Evolutionary conservation across 768 basidiomycete genomes (phyloP).

Genomic region (Nidularia sp.): DNA sequence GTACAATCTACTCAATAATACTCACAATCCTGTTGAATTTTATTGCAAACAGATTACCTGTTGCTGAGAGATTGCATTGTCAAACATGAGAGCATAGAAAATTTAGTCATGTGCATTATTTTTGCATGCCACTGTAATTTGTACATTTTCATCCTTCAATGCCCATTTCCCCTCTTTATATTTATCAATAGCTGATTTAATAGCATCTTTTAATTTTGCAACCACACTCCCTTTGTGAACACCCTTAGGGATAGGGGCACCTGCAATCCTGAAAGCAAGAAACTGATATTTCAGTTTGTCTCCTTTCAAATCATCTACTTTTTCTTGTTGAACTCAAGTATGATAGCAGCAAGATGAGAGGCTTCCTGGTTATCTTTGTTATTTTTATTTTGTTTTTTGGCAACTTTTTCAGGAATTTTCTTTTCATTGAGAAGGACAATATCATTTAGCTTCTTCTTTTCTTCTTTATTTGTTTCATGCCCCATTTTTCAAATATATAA

Average conservation of each 20-base stretch:
- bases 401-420: constrained; percentile 1
- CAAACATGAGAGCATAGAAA: too few species aligned
- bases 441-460: constrained; percentile 1
- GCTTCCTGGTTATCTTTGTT: constrained; percentile 2
- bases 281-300: not conserved
- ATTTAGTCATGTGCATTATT: too few species aligned
- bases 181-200: too few species aligned
- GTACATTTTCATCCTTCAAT: too few species aligned
- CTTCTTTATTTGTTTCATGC: constrained; percentile 2
- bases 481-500: not conserved
- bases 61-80: too few species aligned
- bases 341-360: not conserved
- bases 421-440: not conserved
- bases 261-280: not conserved
- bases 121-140: too few species aligned
- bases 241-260: not conserved
- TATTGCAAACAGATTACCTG: too few species aligned
- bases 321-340: constrained; percentile 4
- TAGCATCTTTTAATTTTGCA: too few species aligned
- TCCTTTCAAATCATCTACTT: not conserved
- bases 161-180: too few species aligned
- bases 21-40: too few species aligned
- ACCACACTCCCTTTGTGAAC: too few species aligned
- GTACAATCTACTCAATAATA: too few species aligned
- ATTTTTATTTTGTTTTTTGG: not conserved